phyloP scores from a whole-genome alignment of 148 eudicot genomes.

The Diospyros kaki region DNA sequence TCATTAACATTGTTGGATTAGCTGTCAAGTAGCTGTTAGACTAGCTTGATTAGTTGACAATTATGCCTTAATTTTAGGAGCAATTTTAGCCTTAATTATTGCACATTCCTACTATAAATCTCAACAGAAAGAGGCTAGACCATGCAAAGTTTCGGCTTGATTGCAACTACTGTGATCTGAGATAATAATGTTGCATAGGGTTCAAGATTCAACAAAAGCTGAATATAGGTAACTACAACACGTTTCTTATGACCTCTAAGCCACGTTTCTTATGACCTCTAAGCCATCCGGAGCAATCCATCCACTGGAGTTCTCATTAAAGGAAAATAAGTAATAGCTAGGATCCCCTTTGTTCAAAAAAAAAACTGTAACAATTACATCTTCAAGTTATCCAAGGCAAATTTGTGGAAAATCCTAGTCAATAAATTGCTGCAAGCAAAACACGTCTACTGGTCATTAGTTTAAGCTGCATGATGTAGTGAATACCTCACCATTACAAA shows the following conservation, averaged over 20 bases:
- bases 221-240: not conserved
- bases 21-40: too few species aligned
- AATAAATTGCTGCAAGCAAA: slow-evolving; percentile 3
- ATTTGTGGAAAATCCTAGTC: not conserved
- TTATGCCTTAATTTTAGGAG: too few species aligned
- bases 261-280: too few species aligned
- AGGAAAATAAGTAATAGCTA: not conserved
- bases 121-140: too few species aligned
- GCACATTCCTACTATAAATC: too few species aligned
- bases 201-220: not conserved
- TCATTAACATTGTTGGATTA: too few species aligned
- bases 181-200: too few species aligned
- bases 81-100: too few species aligned
- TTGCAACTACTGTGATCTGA: too few species aligned
- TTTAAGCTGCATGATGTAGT: not conserved
- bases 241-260: too few species aligned
- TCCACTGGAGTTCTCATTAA: not conserved
- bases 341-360: not conserved
- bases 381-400: not conserved
- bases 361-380: not conserved
- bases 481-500: not conserved
- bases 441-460: not conserved
- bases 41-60: too few species aligned
- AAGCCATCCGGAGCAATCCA: not conserved
- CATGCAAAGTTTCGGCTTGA: too few species aligned